Base-by-base conservation (phyloP, 2,329 filamentous ascomycete genomes). In the Lecanicillium sp. region DNA sequence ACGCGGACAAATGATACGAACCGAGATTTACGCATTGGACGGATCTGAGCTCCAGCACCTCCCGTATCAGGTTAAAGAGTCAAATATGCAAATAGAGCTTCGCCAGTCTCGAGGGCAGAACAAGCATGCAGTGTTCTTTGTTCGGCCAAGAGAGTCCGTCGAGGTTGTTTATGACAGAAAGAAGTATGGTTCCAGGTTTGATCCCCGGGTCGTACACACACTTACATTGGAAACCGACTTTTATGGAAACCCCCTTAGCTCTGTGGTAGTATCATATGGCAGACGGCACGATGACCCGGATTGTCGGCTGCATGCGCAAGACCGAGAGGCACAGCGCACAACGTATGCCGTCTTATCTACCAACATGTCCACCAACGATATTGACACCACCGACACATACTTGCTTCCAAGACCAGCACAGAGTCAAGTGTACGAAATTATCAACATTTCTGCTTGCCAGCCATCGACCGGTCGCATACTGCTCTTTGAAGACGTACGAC, bases 181-280 rank as follows among this genome's bases (percentile, higher is more conserved):
- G 18, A 17, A 11, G 11, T 40, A 35, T 35, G 17, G 25, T 8
- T 14, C n/a, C 5, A 28, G 27, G 18, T 34, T 17, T 40, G 38
- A 40, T 18, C 38, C 38, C 1, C 14, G 38, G 17, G 30, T 40
- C 18, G 29, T 33, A 6, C 43, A 45, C 30, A 36, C 40, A 4
- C 30, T 45, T n/a, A 30, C 31, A 15, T 34, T 45, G 33, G 25
- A 45, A 31, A 37, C 40, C n/a, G 40, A 45, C 31, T 39, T 28
- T 25, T 45, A 36, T 32, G 43, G 43, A 17, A 45, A 45, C n/a
- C 17, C 29, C 10, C 14, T 36, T 12, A 33, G 18, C 4, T 25
- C 36, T 7, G 14, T 43, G n/a, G 29, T 18, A 4, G 25, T 45
- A 10, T 22, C 30, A 5, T 45, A 45, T 29, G 43, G 43, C 5